These are phyloP conservation scores for Camellia sinensis DNA, from an alignment of 148 eudicot genomes.

Conservation along the genomic window DNA sequence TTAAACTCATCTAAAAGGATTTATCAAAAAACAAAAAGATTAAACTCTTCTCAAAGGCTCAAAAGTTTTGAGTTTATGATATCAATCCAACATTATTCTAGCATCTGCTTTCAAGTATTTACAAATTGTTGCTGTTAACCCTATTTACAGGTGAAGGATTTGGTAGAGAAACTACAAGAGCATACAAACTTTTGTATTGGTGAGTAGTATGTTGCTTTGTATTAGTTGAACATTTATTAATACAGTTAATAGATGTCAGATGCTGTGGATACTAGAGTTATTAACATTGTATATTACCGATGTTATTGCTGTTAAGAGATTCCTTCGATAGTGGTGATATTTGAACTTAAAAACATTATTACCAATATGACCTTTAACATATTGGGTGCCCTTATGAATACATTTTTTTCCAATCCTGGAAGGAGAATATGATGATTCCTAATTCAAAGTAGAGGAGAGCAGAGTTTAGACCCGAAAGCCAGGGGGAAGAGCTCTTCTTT, in stretches of 20 bases:
- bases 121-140: neutral
- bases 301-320: neutral
- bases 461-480: too few species aligned
- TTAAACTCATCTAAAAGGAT: too few species aligned
- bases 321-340: neutral
- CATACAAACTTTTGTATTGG: conserved; percentile 62
- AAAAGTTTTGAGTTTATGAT: too few species aligned
- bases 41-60: too few species aligned
- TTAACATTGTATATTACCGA: neutral
- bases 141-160: conserved; percentile 54
- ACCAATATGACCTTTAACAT: neutral
- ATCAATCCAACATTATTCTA: too few species aligned
- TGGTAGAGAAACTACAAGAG: conserved; percentile 52
- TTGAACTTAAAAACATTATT: neutral
- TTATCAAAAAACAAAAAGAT: too few species aligned
- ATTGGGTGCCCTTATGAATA: neutral
- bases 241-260: neutral
- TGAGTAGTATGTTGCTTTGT: conserved; percentile 32
- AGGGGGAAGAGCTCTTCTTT: too few species aligned
- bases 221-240: neutral
- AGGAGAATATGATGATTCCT: too few species aligned
- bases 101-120: too few species aligned
- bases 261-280: neutral
- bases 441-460: too few species aligned
- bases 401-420: neutral